Evolutionary conservation across 257 asterid species (phyloP), one percentile per base, ranked within the genome.

Genomic region (Oldenlandia corymbosa): DNA sequence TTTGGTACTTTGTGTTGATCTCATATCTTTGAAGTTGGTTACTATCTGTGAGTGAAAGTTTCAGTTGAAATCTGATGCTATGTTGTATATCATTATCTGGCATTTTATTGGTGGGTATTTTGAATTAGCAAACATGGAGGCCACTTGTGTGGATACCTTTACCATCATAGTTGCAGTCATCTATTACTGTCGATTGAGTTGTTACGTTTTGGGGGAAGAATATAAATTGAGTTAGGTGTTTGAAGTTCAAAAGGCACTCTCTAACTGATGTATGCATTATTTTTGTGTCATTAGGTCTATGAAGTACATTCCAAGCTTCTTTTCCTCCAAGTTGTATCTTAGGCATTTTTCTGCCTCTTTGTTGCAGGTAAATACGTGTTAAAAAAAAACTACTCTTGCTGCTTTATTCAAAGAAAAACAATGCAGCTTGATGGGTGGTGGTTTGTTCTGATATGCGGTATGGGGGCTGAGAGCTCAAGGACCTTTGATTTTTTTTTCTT

Each of bases 371-470:
- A 68, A 23, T 75, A 41, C 53, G 62, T 70, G 77, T 67, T 76
- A 58, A 72, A 47, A 58, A 72, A 47, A 75, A 88, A 24, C 90
- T 74, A 82, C 79, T 81, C 81, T 67, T 70, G 86, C 88, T 83
- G 91, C 94, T 78, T 73, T 69, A 76, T 74, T 64, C 65, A 54
- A 54, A 73, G 85, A 75, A 75, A 76, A 78, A 72, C 72, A 65
- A 62, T 71, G 80, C 82, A 79, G 93, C 86, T 80, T 85, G 93
- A 75, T 74, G 70, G 87, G 90, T 83, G 87, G 79, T 82, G 72
- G 60, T 76, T 76, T 75, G 72, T 79, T 80, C 78, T 68, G 76
- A 68, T 71, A 65, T 70, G 78, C 71, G 80, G 87, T 81, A 73
- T 31, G 76, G 59, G 62, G 50, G 6, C 9, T 34, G 4, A 34